Conservation (phyloP, 2,329 filamentous ascomycete species). For the Phaeoacremonium minimum region DNA sequence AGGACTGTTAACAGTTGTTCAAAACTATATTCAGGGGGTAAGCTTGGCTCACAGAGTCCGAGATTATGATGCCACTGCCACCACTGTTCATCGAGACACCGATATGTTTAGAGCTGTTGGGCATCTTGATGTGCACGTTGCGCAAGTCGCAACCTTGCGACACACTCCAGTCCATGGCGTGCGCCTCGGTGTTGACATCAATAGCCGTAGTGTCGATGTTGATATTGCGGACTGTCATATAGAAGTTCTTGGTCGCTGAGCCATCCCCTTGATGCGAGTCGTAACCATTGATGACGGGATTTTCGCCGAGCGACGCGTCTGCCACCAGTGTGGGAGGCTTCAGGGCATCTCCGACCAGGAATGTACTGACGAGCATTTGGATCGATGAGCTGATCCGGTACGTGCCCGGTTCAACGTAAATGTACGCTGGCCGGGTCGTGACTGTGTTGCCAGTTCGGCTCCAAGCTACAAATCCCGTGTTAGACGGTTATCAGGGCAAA, state of each 20-base stretch:
- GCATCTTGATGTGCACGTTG: constrained; percentile 27
- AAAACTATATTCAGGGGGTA: too few relatives aligned
- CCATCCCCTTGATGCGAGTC: constrained; percentile 19
- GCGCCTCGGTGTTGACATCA: constrained; percentile 10
- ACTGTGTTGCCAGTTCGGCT: constrained; percentile 19
- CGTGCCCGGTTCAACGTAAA: constrained; percentile 23
- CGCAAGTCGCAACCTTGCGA: constrained; percentile 21
- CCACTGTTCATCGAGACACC: constrained; percentile 29
- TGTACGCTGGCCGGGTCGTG: constrained; percentile 17
- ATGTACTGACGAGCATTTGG: constrained; percentile 23
- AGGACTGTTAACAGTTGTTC: too few relatives aligned
- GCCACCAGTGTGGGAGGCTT: constrained; percentile 22
- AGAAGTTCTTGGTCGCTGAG: constrained; percentile 25
- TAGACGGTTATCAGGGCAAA: too few relatives aligned
- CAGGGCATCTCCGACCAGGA: constrained; percentile 22
- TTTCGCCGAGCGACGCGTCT: constrained; percentile 7
- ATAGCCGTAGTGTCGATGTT: constrained; percentile 20
- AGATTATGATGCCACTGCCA: constrained; percentile 23
- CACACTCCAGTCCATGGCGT: constrained; percentile 23
- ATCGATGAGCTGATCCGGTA: constrained; percentile 23
- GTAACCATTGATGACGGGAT: constrained; percentile 16
- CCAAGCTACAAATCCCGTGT: constrained; percentile 13
- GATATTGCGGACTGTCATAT: constrained; percentile 24
- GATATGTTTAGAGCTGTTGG: constrained; percentile 23
- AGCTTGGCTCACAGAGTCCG: constrained; percentile 13